Percentiles rank a stretch among this genome's conserved stretches.
phyloP scores from a whole-genome alignment of 1,139 yeast genomes.

The Kurtzmaniella quercitrusa region DNA sequence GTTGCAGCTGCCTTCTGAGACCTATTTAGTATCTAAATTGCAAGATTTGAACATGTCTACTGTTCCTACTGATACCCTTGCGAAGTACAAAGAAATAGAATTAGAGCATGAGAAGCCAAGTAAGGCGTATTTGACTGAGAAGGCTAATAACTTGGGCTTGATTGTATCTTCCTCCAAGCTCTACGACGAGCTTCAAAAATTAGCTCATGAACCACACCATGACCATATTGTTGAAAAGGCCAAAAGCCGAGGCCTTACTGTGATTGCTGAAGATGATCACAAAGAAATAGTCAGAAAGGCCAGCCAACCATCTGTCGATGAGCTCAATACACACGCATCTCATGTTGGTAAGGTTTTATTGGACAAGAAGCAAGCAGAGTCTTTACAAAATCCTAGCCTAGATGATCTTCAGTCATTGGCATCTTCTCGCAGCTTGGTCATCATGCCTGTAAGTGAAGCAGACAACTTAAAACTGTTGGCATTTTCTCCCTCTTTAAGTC shows the following conservation, averaged over 20 bases:
- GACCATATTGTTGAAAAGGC: slow-evolving; percentile 31
- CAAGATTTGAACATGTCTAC: slow-evolving; percentile 21
- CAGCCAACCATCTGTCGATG: slow-evolving; percentile 18
- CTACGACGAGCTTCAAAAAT: slow-evolving; percentile 25
- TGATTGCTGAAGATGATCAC: slow-evolving; percentile 18
- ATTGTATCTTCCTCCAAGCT: slow-evolving; percentile 26
- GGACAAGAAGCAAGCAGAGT: slow-evolving; percentile 8
- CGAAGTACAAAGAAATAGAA: slow-evolving; percentile 17
- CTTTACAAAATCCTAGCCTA: slow-evolving; percentile 8
- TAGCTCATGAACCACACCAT: slow-evolving; percentile 20
- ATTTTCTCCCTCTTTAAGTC: slow-evolving; percentile 27
- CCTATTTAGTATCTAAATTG: slow-evolving; percentile 24
- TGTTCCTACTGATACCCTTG: slow-evolving; percentile 20
- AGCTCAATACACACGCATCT: slow-evolving; percentile 3
- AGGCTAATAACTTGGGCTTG: slow-evolving; percentile 31
- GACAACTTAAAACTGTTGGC: slow-evolving; percentile 21
- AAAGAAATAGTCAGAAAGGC: slow-evolving; percentile 14
- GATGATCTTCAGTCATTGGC: slow-evolving; percentile 8
- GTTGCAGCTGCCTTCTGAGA: slow-evolving; percentile 23
- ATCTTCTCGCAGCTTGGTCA: slow-evolving; percentile 9
- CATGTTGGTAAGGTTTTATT: slow-evolving; percentile 6
- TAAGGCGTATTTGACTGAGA: slow-evolving; percentile 19
- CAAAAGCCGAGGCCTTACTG: slow-evolving; percentile 7
- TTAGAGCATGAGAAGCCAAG: slow-evolving; percentile 28
- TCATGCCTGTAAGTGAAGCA: slow-evolving; percentile 17